Evolutionary conservation across 1,139 yeast species (phyloP).

Genomic region (Sugiyamaella novakii): DNA sequence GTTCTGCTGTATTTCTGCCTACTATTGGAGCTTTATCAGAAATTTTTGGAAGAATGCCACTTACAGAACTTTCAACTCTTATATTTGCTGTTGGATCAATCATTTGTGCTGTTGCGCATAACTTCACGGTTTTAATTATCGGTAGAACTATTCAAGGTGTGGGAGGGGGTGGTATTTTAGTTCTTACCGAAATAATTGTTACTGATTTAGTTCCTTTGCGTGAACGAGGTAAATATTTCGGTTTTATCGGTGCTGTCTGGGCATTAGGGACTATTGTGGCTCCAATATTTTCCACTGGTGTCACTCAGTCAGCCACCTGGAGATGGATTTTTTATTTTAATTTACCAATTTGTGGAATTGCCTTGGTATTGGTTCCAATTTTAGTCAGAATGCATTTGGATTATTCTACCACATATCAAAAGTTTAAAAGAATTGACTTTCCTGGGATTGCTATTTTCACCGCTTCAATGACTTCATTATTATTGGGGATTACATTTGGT

Average conservation of each 20-base stretch:
- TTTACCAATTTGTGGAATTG: conserved; percentile 64
- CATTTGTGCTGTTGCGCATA: conserved; percentile 57
- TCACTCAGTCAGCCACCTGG: conserved; percentile 64
- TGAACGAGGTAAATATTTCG: conserved; percentile 48
- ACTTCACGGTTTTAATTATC: conserved; percentile 61
- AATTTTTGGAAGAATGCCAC: conserved; percentile 35
- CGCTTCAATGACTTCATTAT: conserved; percentile 34
- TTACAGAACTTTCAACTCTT: conserved; percentile 29
- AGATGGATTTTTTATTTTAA: conserved; percentile 78
- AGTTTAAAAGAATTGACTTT: conserved; percentile 50
- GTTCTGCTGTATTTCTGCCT: conserved; percentile 38
- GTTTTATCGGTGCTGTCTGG: conserved; percentile 52
- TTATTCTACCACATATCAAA: conserved; percentile 44
- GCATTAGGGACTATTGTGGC: conserved; percentile 62
- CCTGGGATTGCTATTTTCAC: conserved; percentile 37
- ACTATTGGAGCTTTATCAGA: conserved; percentile 38
- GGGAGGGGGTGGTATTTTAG: conserved; percentile 71
- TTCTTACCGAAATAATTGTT: conserved; percentile 58
- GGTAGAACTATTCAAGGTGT: conserved; percentile 71
- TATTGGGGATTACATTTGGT: conserved; percentile 56
- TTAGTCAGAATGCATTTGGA: conserved; percentile 58
- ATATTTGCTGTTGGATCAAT: conserved; percentile 47
- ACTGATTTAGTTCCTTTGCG: conserved; percentile 63
- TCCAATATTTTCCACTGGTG: conserved; percentile 62
- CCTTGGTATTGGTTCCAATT: conserved; percentile 48